phyloP scores from a whole-genome alignment of 352 stramenopile genomes.

The Globisporangium alternatum region DNA sequence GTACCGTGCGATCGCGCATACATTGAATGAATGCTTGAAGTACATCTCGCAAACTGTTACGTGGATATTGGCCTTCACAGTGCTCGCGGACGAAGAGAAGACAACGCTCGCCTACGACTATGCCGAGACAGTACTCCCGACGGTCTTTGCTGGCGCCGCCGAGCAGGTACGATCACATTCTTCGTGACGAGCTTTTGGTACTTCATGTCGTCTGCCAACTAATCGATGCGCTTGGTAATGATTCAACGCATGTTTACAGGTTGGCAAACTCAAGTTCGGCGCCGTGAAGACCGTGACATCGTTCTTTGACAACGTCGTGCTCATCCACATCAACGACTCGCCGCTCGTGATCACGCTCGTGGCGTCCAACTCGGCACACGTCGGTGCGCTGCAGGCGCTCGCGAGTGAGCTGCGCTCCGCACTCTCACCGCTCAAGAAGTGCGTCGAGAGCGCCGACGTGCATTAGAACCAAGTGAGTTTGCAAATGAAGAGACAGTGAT shows the following conservation, averaged over 20 bases:
- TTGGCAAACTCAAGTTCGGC: conserved; percentile 81
- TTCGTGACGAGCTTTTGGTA: not conserved
- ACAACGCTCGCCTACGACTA: conserved; percentile 58
- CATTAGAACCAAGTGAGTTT: conserved; percentile 17
- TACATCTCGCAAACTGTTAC: not conserved
- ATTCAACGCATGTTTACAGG: conserved; percentile 22
- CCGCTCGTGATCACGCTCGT: conserved; percentile 80
- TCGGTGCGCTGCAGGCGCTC: conserved; percentile 60
- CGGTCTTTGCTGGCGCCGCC: conserved; percentile 68
- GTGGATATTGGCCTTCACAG: conserved; percentile 19
- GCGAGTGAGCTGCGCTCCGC: conserved; percentile 50
- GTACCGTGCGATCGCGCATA: conserved; percentile 17
- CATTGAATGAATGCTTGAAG: not conserved
- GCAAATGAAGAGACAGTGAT: not conserved
- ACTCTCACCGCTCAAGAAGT: conserved; percentile 68
- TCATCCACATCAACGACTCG: conserved; percentile 76
- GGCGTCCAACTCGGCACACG: conserved; percentile 49
- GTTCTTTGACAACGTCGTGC: conserved; percentile 70
- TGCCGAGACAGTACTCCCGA: conserved; percentile 73
- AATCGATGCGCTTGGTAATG: not conserved
- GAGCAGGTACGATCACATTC: conserved; percentile 49
- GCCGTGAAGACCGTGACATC: conserved; percentile 65
- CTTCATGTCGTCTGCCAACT: not conserved
- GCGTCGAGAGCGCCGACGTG: conserved; percentile 70
- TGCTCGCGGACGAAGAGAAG: conserved; percentile 39